A percentile compares a stretch with the other conserved stretches of the same genome.
These are phyloP conservation scores for Meredithiella fracta DNA, from an alignment of 2,329 filamentous ascomycete genomes.

Conservation along the genomic window DNA sequence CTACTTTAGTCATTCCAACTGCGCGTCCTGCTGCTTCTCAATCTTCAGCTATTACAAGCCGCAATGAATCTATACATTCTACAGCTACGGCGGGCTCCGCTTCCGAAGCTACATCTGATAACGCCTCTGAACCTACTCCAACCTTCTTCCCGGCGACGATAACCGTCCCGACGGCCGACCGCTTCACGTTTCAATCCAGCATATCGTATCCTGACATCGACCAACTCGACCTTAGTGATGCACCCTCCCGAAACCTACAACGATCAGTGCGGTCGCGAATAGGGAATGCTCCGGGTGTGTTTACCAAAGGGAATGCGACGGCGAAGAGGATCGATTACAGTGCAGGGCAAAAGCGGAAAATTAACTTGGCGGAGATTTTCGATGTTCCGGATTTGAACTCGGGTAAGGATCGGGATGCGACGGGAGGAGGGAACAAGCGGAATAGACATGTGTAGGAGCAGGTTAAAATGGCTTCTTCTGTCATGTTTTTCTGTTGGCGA, in stretches of 20 bases:
- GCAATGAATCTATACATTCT: not conserved
- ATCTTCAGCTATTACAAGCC: conserved; percentile 1
- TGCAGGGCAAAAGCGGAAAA: conserved; percentile 54
- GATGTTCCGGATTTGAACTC: conserved; percentile 48
- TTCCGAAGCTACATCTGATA: not conserved
- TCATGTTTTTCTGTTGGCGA: not conserved
- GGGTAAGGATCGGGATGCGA: conserved; percentile 50
- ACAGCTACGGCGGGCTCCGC: not conserved
- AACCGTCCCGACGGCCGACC: conserved; percentile 38
- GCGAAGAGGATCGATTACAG: conserved; percentile 38
- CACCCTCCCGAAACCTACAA: conserved; percentile 19
- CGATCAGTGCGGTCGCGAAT: conserved; percentile 7
- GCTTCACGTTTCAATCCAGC: conserved; percentile 53
- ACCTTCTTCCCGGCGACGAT: not conserved
- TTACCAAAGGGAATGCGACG: conserved; percentile 15
- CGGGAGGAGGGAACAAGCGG: conserved; percentile 33
- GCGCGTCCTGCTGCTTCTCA: conserved; percentile 18
- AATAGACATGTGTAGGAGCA: conserved; percentile 28
- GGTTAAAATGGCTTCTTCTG: not conserved
- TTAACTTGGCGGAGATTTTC: conserved; percentile 61
- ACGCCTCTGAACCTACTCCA: not conserved
- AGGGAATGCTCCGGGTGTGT: not conserved
- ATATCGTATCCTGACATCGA: conserved; percentile 42
- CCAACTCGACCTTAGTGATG: conserved; percentile 43
- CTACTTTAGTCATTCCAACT: conserved; percentile 16